phyloP scores from a whole-genome alignment of 1,284 basidiomycete species.

The Puccinia horiana region DNA sequence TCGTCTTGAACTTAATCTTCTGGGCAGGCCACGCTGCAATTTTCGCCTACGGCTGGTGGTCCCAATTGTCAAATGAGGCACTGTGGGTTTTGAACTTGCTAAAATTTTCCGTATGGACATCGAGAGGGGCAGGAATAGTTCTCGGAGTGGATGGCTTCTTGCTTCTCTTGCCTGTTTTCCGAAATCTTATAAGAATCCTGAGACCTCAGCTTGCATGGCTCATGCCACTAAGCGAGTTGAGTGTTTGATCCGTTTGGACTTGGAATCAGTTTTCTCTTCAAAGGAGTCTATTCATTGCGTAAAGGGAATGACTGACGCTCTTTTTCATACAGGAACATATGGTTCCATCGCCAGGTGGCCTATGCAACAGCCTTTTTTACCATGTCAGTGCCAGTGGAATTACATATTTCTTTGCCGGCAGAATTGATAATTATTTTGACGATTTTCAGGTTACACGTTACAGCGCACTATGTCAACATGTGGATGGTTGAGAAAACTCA shows the following conservation, averaged over 20 bases:
- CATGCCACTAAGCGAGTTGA: slow-evolving; percentile 48
- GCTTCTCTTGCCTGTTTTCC: slow-evolving; percentile 31
- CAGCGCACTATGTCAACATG: slow-evolving; percentile 49
- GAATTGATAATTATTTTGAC: background rate
- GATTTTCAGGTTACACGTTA: slow-evolving; percentile 35
- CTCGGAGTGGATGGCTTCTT: slow-evolving; percentile 43
- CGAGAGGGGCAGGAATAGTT: slow-evolving; percentile 44
- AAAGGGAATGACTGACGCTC: background rate
- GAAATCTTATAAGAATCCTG: slow-evolving; percentile 38
- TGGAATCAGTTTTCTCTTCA: too few relatives aligned
- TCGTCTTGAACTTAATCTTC: slow-evolving; percentile 42
- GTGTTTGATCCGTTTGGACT: background rate
- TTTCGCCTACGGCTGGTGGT: slow-evolving; percentile 42
- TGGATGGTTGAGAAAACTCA: slow-evolving; percentile 45
- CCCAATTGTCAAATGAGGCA: slow-evolving; percentile 22
- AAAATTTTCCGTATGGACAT: slow-evolving; percentile 42
- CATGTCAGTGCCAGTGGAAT: slow-evolving; percentile 21
- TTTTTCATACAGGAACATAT: slow-evolving; percentile 22
- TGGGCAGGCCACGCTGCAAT: slow-evolving; percentile 28
- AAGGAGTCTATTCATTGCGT: too few relatives aligned
- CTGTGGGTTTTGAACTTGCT: slow-evolving; percentile 44
- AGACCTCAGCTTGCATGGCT: slow-evolving; percentile 41
- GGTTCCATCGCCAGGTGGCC: slow-evolving; percentile 49
- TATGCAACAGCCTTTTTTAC: slow-evolving; percentile 37
- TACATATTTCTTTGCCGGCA: background rate